A percentile compares a stretch with the other conserved stretches of the same genome.
Evolutionary conservation across 2,329 filamentous ascomycete species (phyloP).

Genomic region (Graphilbum fragrans): DNA sequence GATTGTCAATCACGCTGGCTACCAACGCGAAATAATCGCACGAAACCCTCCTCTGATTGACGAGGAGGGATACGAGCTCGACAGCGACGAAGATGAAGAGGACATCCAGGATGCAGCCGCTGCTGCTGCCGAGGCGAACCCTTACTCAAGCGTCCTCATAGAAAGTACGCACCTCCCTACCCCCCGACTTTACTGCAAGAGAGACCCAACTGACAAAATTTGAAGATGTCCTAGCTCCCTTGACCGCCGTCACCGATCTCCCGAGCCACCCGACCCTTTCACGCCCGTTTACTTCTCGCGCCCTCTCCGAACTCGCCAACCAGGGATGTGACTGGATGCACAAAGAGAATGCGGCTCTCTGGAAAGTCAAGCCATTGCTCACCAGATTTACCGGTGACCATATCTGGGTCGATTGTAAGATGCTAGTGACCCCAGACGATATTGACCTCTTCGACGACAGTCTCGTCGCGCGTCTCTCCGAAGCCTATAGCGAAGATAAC

Average conservation of each 20-base stretch:
- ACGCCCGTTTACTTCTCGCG: conserved; percentile 61
- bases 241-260: conserved; percentile 64
- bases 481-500: neutral
- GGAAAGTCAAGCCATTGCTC: conserved; percentile 62
- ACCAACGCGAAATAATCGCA: conserved; percentile 59
- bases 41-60: conserved; percentile 62
- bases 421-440: conserved; percentile 45
- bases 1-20: conserved; percentile 63
- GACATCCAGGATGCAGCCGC: conserved; percentile 47
- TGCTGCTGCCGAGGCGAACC: conserved; percentile 57
- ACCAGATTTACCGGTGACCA: conserved; percentile 65
- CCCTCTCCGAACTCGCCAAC: conserved; percentile 56
- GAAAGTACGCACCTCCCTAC: conserved; percentile 42
- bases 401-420: conserved; percentile 50
- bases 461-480: conserved; percentile 21
- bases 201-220: neutral
- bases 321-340: conserved; percentile 62
- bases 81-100: conserved; percentile 57
- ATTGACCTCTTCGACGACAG: conserved; percentile 40
- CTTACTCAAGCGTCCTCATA: conserved; percentile 59
- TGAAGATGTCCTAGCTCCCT: conserved; percentile 59
- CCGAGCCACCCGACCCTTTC: conserved; percentile 63
- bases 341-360: conserved; percentile 60
- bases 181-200: neutral
- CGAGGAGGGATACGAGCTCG: conserved; percentile 66